phyloP scores from a whole-genome alignment of 495 filamentous ascomycete species.

The Talaromyces stipitatus region DNA sequence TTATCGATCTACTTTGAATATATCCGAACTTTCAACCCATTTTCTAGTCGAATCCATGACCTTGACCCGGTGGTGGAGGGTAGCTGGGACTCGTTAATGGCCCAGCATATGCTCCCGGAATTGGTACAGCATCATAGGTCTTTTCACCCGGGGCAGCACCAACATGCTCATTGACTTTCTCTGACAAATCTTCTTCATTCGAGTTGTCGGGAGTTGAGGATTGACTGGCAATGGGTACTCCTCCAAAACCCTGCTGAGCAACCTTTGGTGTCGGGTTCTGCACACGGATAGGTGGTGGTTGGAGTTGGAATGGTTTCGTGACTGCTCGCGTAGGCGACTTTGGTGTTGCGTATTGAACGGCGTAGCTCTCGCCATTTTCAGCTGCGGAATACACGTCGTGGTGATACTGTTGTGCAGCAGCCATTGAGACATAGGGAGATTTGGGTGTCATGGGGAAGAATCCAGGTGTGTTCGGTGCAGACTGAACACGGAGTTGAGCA shows the following conservation, averaged over 20 bases:
- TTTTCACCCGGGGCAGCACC: slow-evolving; percentile 41
- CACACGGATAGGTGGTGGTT: slow-evolving; percentile 71
- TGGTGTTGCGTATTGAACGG: slow-evolving; percentile 41
- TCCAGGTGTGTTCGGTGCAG: slow-evolving; percentile 89
- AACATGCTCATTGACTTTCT: slow-evolving; percentile 27
- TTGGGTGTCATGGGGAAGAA: slow-evolving; percentile 52
- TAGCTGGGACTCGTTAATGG: slow-evolving; percentile 29
- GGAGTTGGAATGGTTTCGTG: slow-evolving; percentile 69
- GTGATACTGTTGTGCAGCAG: slow-evolving; percentile 15
- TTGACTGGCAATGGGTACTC: slow-evolving; percentile 18
- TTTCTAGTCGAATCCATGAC: neutral
- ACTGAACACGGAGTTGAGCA: slow-evolving; percentile 85
- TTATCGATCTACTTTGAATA: neutral
- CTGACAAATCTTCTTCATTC: neutral
- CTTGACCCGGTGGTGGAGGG: slow-evolving; percentile 10
- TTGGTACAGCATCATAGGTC: slow-evolving; percentile 44
- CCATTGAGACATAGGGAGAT: slow-evolving; percentile 28
- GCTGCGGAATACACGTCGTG: slow-evolving; percentile 45
- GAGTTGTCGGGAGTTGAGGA: slow-evolving; percentile 11
- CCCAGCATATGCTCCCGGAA: slow-evolving; percentile 42
- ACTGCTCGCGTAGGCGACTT: slow-evolving; percentile 37
- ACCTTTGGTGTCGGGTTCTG: slow-evolving; percentile 67
- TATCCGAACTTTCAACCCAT: neutral
- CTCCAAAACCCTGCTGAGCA: slow-evolving; percentile 51
- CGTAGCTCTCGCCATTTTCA: slow-evolving; percentile 45